Conservation (phyloP, 352 stramenopile genomes). For the Pythium dissotocum region DNA sequence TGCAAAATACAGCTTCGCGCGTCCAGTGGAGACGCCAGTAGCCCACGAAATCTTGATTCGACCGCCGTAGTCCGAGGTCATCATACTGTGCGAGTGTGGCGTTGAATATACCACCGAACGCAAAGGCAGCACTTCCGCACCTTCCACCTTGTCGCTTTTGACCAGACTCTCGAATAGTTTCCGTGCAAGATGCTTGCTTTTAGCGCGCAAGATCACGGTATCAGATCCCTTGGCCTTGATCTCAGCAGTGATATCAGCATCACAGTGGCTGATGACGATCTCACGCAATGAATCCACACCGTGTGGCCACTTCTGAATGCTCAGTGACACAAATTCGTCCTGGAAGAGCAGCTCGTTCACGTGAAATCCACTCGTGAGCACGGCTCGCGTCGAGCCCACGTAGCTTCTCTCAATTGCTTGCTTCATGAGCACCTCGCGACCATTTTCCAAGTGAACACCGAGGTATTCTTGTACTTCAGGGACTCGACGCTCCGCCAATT, state of each 20-base stretch:
- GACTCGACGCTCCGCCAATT: neutral
- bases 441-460: neutral
- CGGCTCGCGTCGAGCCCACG: neutral
- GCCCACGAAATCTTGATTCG: slow-evolving; percentile 3
- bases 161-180: neutral
- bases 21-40: neutral
- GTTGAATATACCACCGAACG: neutral
- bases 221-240: neutral
- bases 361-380: neutral
- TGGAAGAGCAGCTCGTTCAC: neutral
- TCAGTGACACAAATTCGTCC: neutral
- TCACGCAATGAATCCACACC: neutral
- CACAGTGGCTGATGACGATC: neutral
- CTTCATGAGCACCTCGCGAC: neutral
- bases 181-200: neutral
- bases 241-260: neutral
- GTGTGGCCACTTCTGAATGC: neutral
- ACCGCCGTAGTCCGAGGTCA: neutral
- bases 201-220: neutral
- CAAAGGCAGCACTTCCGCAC: neutral
- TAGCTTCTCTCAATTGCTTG: neutral
- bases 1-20: neutral
- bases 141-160: neutral
- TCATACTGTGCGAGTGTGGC: neutral
- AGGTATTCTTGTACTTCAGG: neutral